Evolutionary conservation across 768 basidiomycete genomes (phyloP).

Genomic region (Russula griseocarnosa): DNA sequence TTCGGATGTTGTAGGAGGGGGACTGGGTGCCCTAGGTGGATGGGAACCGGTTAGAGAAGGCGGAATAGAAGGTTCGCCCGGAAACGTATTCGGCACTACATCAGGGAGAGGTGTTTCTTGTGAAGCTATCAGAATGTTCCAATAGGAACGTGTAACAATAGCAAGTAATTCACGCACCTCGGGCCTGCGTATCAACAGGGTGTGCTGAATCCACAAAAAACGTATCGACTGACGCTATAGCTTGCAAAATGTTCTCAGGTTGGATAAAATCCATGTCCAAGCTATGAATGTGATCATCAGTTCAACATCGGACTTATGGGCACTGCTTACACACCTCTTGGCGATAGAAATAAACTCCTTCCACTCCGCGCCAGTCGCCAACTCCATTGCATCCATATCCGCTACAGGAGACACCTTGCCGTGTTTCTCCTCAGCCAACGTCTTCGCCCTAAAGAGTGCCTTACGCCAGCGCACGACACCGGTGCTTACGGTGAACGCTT

Average conservation of each 20-base stretch:
- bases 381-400: conserved; percentile 44
- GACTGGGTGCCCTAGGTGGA: not conserved
- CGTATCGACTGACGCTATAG: conserved; percentile 41
- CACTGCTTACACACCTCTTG: conserved; percentile 40
- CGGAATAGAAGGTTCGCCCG: conserved; percentile 45
- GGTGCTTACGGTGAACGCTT: conserved; percentile 52
- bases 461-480: conserved; percentile 51
- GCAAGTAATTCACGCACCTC: conserved; percentile 14
- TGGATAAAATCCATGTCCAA: conserved; percentile 43
- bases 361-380: conserved; percentile 57
- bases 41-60: conserved; percentile 28
- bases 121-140: conserved; percentile 8
- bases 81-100: conserved; percentile 50
- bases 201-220: conserved; percentile 39
- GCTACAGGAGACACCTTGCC: conserved; percentile 47
- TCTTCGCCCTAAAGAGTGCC: conserved; percentile 48
- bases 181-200: conserved; percentile 29
- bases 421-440: conserved; percentile 37
- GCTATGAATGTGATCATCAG: conserved; percentile 31
- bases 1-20: not conserved
- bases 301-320: not conserved
- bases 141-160: not conserved
- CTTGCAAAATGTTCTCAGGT: conserved; percentile 49
- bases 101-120: conserved; percentile 44
- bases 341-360: conserved; percentile 49